Conservation (phyloP, 2,329 filamentous ascomycete species). For the Aspergillus quadricinctus region DNA sequence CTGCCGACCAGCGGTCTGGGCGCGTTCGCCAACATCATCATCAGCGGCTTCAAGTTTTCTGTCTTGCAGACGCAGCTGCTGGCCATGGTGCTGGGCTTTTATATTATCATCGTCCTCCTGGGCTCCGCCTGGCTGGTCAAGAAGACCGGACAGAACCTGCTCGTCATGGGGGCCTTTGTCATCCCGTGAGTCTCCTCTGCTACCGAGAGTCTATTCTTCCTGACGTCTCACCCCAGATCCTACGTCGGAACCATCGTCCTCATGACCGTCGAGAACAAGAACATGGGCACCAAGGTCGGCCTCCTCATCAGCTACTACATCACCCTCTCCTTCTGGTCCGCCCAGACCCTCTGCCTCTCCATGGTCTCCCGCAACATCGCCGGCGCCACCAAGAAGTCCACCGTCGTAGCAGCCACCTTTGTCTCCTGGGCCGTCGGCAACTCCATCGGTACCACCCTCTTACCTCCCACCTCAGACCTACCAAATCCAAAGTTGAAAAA, state of each 20-base stretch:
- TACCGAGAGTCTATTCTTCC: too few species aligned
- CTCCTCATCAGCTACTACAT: constrained; percentile 73
- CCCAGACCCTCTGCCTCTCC: constrained; percentile 62
- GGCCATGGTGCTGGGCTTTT: constrained; percentile 66
- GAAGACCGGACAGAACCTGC: constrained; percentile 63
- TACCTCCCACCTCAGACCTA: too few species aligned
- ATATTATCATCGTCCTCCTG: constrained; percentile 68
- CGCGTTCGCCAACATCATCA: constrained; percentile 70
- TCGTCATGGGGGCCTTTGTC: constrained; percentile 62
- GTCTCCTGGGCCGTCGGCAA: constrained; percentile 67
- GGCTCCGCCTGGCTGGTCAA: constrained; percentile 64
- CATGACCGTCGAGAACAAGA: constrained; percentile 61
- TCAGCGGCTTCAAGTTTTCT: constrained; percentile 63
- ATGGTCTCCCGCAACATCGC: constrained; percentile 67
- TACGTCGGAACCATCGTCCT: constrained; percentile 69
- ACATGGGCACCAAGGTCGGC: constrained; percentile 57
- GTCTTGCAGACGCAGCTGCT: constrained; percentile 66
- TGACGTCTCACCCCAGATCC: too few species aligned
- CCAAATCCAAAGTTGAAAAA: too few species aligned
- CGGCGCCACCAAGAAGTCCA: constrained; percentile 69
- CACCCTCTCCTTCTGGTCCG: constrained; percentile 72
- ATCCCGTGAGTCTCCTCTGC: constrained; percentile 52
- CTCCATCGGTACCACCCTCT: constrained; percentile 48
- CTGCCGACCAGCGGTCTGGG: constrained; percentile 69
- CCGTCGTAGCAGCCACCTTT: constrained; percentile 66